Evolutionary conservation across 257 asterid species (phyloP), one percentile per base, ranked within the genome.

Genomic region (Oldenlandia corymbosa): DNA sequence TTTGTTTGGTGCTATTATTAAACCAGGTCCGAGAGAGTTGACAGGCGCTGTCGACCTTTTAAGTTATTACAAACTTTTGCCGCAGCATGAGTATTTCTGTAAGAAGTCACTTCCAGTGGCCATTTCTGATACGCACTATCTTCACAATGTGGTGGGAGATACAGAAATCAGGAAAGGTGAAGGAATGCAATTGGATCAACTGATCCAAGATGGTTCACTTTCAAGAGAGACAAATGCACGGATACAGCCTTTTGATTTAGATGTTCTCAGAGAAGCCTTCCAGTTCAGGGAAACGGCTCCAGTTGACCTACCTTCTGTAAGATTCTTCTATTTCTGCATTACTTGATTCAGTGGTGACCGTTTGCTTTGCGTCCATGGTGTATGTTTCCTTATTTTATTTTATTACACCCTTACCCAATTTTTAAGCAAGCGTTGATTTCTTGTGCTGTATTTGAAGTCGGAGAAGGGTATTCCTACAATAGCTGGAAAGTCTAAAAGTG

Each of bases 41-140:
- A 91, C 98, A 56, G 98, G 98, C 58, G 86, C 95, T 65, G 87
- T 76, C 65, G 98, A 92, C 76, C 98, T 92, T 69, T 78, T 89
- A 79, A 86, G 80, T 71, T 97, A 81, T 66, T 92, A 77, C 85
- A 85, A 81, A 68, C 79, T 92, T 83, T 81, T 83, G 58, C 89
- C 96, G 68, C 99, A 87, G 68, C 70, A 83, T 47, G 97, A 89
- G 61, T 92, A 87, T 79, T 92, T 92, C 84, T 90, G 99, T 86
- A 87, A 87, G 83, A 81, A 78, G 81, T 23, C 95, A 32, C 97
- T 92, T 80, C 95, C 97, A 0, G 72, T 83, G 67, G 78, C 99
- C 59, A 79, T 89, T 68, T 78, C 94, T 52, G 93, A 89, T 74
- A 80, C 98, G 30, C 95, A 86, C 73, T 88, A 92, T 74, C 91